Conservation (phyloP, 345 rosid genomes). For the Cardiospermum halicacabum region DNA sequence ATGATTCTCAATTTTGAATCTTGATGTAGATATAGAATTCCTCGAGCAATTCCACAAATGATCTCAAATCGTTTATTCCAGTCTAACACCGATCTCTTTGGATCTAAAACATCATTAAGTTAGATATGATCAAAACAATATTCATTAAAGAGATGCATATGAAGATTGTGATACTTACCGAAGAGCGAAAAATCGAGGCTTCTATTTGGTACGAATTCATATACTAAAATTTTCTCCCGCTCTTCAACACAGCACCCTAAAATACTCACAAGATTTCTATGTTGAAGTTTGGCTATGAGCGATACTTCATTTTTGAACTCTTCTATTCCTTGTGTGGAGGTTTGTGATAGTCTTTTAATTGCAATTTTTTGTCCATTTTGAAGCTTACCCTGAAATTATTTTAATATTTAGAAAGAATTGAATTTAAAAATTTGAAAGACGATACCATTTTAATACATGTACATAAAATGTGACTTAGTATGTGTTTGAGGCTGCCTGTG, state of each 20-base stretch:
- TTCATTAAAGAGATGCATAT: too few relatives aligned
- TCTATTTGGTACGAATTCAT: constrained; percentile 22
- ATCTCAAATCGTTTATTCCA: constrained; percentile 32
- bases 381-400: neutral
- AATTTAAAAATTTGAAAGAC: too few relatives aligned
- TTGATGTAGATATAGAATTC: constrained; percentile 36
- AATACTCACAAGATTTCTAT: constrained; percentile 22
- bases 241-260: constrained; percentile 21
- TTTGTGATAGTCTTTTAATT: neutral
- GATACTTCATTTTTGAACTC: neutral
- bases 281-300: constrained; percentile 14
- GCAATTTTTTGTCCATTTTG: neutral
- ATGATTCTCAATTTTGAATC: constrained; percentile 38
- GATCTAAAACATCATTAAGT: too few relatives aligned
- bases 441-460: too few relatives aligned
- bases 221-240: constrained; percentile 15
- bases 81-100: constrained; percentile 13
- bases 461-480: neutral
- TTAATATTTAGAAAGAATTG: too few relatives aligned
- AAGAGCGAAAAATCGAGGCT: constrained; percentile 17
- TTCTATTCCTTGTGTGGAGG: neutral
- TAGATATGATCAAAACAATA: neutral
- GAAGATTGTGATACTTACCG: too few relatives aligned
- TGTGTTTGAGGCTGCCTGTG: too few relatives aligned
- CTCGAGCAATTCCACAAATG: constrained; percentile 35